Conservation (phyloP, 164 flowering plant species). For the Magnolia changhungtana region DNA sequence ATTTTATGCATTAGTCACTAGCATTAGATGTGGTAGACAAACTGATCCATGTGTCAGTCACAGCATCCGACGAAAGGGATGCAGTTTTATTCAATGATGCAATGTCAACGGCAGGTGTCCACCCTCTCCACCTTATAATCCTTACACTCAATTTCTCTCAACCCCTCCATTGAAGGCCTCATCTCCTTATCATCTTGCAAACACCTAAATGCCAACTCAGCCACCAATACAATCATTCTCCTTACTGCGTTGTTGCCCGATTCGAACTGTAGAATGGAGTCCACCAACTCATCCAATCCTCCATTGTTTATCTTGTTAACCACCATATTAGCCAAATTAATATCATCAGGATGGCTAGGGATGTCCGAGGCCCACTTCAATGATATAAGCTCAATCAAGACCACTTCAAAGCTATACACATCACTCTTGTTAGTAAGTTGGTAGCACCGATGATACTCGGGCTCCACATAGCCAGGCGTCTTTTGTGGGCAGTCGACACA, state of each 20-base stretch:
- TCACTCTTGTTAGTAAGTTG: conserved; percentile 78
- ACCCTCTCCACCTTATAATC: conserved; percentile 16
- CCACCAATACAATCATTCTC: conserved; percentile 41
- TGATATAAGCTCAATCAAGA: conserved; percentile 68
- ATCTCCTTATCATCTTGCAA: conserved; percentile 59
- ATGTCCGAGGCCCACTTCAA: conserved; percentile 64
- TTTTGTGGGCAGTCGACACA: conserved; percentile 85
- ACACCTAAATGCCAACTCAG: conserved; percentile 71
- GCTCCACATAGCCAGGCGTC: conserved; percentile 85
- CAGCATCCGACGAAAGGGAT: conserved; percentile 41
- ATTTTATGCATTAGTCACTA: conserved; percentile 7
- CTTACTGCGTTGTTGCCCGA: conserved; percentile 30
- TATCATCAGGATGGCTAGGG: conserved; percentile 53
- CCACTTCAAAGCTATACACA: conserved; percentile 89
- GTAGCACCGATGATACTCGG: conserved; percentile 73
- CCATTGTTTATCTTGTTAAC: conserved; percentile 54
- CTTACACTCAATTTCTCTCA: conserved; percentile 35
- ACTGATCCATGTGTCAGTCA: conserved; percentile 32
- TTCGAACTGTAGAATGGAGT: conserved; percentile 51
- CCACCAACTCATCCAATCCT: conserved; percentile 55
- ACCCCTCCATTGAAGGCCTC: conserved; percentile 66
- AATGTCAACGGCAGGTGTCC: conserved; percentile 31
- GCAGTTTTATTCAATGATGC: conserved; percentile 29
- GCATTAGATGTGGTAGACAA: conserved; percentile 13
- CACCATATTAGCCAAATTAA: conserved; percentile 70